Evolutionary conservation across 1,284 basidiomycete species (phyloP), one percentile per base, ranked within the genome.

Genomic region (Inonotus obliquus): DNA sequence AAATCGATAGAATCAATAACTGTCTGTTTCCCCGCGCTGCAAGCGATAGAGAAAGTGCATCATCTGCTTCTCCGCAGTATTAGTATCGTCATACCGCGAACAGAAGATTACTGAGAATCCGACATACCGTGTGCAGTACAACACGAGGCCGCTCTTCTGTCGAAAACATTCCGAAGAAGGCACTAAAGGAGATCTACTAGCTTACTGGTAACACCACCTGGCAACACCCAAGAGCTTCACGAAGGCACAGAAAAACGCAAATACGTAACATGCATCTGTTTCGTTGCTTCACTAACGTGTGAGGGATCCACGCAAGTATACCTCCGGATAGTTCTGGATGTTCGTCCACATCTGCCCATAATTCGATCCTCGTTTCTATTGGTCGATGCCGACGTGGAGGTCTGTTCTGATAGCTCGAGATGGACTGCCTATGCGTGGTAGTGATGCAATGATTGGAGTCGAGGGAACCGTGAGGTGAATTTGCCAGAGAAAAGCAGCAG

Each of bases 371-470:
- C n/a, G n/a, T n/a, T n/a, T n/a, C n/a, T n/a, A n/a, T n/a, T n/a
- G n/a, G n/a, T n/a, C n/a, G n/a, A n/a, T n/a, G n/a, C n/a, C n/a
- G n/a, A n/a, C 29, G 19, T 29, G 25, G 4, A 19, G 13, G 29
- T 17, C 2, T 1, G 21, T 35, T 52, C 27, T 52, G 25, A 52
- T 2, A 10, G 13, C 14, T 35, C 23, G 48, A 25, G 11, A 23
- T 13, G n/a, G 23, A 19, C 2, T 23, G 48, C n/a, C n/a, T n/a
- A n/a, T 25, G 51, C 13, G 51, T 51, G 51, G 25, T 52, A 35
- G 51, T 52, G 51, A 32, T 35, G 49, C 49, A 51, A 51, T 51
- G 25, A 25, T 32, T 52, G 51, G 51, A 52, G 51, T 52, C 41
- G 4, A 39, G n/a, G 38, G 17, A 44, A 44, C 41, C 10, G 11